Percentiles rank a stretch among this genome's conserved stretches.
Conservation (phyloP, 2,329 filamentous ascomycete genomes). For the Curvularia hawaiiensis region DNA sequence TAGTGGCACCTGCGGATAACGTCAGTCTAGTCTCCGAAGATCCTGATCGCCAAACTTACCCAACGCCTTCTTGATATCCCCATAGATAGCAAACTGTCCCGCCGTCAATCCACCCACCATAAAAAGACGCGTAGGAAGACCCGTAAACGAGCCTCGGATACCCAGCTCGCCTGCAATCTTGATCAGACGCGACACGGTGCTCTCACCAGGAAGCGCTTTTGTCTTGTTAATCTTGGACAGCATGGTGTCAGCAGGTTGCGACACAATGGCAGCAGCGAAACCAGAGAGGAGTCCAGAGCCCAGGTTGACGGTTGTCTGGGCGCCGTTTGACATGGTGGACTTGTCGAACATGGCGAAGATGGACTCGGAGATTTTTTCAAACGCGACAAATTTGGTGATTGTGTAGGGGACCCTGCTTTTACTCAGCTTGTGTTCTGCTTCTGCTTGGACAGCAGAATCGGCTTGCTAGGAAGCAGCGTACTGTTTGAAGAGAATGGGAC, state of each 20-base stretch:
- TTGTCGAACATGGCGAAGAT: conserved; percentile 74
- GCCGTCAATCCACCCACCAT: conserved; percentile 66
- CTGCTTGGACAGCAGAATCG: too few relatives aligned
- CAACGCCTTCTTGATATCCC: conserved; percentile 44
- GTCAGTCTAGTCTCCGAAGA: not conserved
- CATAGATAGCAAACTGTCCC: conserved; percentile 85
- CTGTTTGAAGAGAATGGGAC: conserved; percentile 56
- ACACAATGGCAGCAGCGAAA: conserved; percentile 85
- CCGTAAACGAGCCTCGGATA: conserved; percentile 75
- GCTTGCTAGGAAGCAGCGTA: conserved; percentile 21
- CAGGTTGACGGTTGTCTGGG: conserved; percentile 82
- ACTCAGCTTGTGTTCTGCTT: conserved; percentile 22
- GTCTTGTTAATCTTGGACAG: conserved; percentile 96
- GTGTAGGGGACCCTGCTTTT: conserved; percentile 80
- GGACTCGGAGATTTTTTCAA: conserved; percentile 82
- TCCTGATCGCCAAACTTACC: not conserved
- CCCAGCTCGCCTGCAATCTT: conserved; percentile 89
- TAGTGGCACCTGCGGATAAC: conserved; percentile 64
- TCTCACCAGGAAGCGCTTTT: conserved; percentile 83
- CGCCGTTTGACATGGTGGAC: conserved; percentile 66
- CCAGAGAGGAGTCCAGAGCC: conserved; percentile 83
- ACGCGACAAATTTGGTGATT: conserved; percentile 94
- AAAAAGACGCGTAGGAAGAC: conserved; percentile 80
- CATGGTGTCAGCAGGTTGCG: conserved; percentile 92
- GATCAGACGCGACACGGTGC: conserved; percentile 77